Base-by-base conservation (phyloP, 176 grass and related monocot genomes). In the Lolium rigidum region DNA sequence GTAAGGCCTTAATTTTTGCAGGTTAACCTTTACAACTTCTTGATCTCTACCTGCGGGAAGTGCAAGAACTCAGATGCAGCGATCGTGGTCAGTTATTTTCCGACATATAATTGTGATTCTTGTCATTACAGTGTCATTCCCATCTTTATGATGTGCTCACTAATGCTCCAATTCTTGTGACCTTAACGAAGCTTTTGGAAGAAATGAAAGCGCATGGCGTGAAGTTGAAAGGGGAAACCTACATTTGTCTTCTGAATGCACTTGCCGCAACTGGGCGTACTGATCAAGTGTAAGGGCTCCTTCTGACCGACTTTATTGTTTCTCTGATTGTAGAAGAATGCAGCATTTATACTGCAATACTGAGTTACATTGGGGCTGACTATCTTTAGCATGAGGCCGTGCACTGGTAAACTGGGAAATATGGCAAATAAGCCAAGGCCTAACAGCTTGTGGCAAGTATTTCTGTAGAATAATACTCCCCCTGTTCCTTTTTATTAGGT, bases 11-110 rank as follows among this genome's bases (percentile, higher is more conserved):
- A 7, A 26, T n/a, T 69, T 83, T 91, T 94, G 69, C 85, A 98
- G 97, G 97, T 98, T 85, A 95, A 98, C 90, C 85, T 98, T 16
- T 98, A 95, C 97, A 95, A 98, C 76, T 98, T 95, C 85, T 89
- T 98, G 93, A 98, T 95, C 44, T 94, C 97, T 59, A 81, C 90
- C 58, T 98, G 97, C 78, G 97, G 96, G 74, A 98, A 94, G 80
- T 90, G 90, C 92, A 98, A 94, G 76, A 92, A 87, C 57, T 95
- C 97, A 35, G 93, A 94, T 91, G 92, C 92, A 38, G 92, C 92
- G n/a, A 91, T 94, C 65, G 88, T 91, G 91, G 97, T 98, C 83
- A 35, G 79, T 87, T 84, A 55, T 82, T 56, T 22, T 81, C 85
- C 10, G 10, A 65, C 28, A 15, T 55, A 48, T 61, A 64, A 28